Conservation (phyloP, 2,329 filamentous ascomycete species). For the Helotiales sp. region DNA sequence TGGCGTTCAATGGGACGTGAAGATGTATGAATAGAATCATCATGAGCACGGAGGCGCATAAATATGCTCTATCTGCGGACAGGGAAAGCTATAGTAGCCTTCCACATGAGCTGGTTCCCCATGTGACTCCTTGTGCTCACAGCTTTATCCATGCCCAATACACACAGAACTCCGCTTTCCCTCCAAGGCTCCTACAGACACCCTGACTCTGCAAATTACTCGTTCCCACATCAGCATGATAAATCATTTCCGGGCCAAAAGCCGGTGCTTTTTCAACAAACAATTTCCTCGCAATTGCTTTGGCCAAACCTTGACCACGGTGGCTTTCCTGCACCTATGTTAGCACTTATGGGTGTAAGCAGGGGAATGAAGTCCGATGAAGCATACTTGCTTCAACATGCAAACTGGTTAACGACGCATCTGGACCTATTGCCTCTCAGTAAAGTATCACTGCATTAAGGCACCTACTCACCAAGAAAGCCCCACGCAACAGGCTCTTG, state of each 20-base stretch:
- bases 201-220: conserved; percentile 64
- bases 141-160: conserved; percentile 51
- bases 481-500: conserved; percentile 66
- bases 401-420: conserved; percentile 64
- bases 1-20: conserved; percentile 27
- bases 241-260: conserved; percentile 57
- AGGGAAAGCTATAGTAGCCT: neutral
- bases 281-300: conserved; percentile 62
- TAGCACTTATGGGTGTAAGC: neutral
- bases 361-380: neutral
- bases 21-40: conserved; percentile 20
- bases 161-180: conserved; percentile 55
- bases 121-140: neutral
- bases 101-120: neutral
- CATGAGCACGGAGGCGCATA: neutral
- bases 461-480: conserved; percentile 47
- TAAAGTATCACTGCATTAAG: too few species aligned
- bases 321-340: conserved; percentile 50
- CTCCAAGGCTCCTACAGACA: conserved; percentile 61
- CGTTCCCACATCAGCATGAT: conserved; percentile 66
- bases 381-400: conserved; percentile 58
- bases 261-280: conserved; percentile 55
- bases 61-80: neutral
- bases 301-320: conserved; percentile 67
- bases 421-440: conserved; percentile 49